These are phyloP conservation scores for Pleurozium schreberi DNA, from an alignment of 225 moss, liverwort and hornwort genomes.

Conservation along the genomic window DNA sequence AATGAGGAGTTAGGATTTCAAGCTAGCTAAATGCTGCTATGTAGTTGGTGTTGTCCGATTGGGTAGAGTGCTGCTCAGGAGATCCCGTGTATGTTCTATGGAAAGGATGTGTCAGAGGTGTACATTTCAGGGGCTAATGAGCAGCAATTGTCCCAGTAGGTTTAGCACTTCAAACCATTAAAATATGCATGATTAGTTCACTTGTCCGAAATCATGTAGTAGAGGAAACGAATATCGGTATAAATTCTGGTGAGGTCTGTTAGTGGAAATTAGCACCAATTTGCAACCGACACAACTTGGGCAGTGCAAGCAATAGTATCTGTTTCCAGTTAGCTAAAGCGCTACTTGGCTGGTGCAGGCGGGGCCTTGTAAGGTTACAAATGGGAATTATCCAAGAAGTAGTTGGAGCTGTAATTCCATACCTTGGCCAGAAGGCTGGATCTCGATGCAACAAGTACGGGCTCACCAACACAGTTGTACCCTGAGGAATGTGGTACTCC, in stretches of 20 bases:
- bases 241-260: neutral
- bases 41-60: neutral
- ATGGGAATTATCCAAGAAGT: neutral
- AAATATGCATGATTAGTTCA: neutral
- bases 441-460: conserved; percentile 69
- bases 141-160: neutral
- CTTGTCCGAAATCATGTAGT: neutral
- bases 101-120: neutral
- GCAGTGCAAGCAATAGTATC: neutral
- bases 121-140: neutral
- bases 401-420: neutral
- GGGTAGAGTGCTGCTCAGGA: neutral
- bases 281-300: neutral
- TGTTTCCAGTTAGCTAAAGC: neutral
- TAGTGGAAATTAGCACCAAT: neutral
- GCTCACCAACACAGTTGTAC: conserved; percentile 67
- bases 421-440: conserved; percentile 66
- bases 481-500: conserved; percentile 30
- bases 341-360: neutral
- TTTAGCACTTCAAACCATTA: neutral
- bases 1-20: neutral
- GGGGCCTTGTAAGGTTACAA: neutral
- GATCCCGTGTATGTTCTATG: neutral
- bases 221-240: neutral
- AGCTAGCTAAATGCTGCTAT: neutral